Evolutionary conservation across 345 rosid genomes (phyloP).

Genomic region (Abelmoschus esculentus): DNA sequence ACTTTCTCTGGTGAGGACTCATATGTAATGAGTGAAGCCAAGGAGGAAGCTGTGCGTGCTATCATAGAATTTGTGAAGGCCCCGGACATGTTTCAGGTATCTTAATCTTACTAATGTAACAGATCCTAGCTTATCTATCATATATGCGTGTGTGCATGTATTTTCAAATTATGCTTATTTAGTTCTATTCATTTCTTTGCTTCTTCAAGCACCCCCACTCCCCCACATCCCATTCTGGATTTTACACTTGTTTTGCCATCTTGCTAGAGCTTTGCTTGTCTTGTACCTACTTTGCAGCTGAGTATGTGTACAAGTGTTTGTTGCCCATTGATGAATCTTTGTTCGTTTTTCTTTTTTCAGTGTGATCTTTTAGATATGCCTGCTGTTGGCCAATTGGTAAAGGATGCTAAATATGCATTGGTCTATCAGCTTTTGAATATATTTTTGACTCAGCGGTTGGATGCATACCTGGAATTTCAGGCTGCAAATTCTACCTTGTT

Average conservation of each 20-base stretch:
- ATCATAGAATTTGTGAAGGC: slow-evolving; percentile 79
- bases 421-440: slow-evolving; percentile 79
- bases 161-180: not conserved
- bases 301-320: not conserved
- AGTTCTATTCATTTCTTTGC: not conserved
- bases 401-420: slow-evolving; percentile 56
- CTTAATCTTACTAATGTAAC: not conserved
- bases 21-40: slow-evolving; percentile 57
- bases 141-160: not conserved
- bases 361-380: slow-evolving; percentile 89
- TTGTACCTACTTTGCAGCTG: not conserved
- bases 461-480: slow-evolving; percentile 68
- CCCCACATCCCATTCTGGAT: not conserved
- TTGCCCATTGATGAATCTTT: not conserved
- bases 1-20: slow-evolving; percentile 78
- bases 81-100: slow-evolving; percentile 82
- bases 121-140: not conserved
- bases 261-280: not conserved
- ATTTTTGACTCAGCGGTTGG: slow-evolving; percentile 69
- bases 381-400: slow-evolving; percentile 75
- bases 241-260: not conserved
- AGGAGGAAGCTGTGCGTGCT: slow-evolving; percentile 78
- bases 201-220: not conserved
- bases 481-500: slow-evolving; percentile 56
- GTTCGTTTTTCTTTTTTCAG: slow-evolving; percentile 36